A percentile compares a stretch with the other conserved stretches of the same genome.
These are phyloP conservation scores for Phialophora verrucosa DNA, from an alignment of 2,329 filamentous ascomycete species.

Conservation along the genomic window DNA sequence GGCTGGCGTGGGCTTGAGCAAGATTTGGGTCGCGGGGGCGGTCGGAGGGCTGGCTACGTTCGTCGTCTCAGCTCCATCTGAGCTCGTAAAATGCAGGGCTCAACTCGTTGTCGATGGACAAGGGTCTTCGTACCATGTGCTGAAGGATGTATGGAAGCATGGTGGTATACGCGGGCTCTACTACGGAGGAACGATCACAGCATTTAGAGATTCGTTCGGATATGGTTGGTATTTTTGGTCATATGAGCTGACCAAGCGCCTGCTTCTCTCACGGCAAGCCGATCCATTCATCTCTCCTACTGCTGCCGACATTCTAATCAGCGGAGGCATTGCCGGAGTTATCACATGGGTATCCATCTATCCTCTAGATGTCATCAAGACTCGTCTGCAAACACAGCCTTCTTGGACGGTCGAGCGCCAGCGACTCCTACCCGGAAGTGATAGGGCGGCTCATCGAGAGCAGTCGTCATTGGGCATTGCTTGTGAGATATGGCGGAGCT, in stretches of 20 bases:
- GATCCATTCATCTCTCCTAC: slow-evolving; percentile 47
- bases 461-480: slow-evolving; percentile 68
- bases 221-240: slow-evolving; percentile 99
- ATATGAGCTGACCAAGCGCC: slow-evolving; percentile 76
- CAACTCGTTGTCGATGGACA: slow-evolving; percentile 64
- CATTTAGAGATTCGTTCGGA: slow-evolving; percentile 82
- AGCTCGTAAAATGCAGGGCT: slow-evolving; percentile 86
- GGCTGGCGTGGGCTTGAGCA: slow-evolving; percentile 60
- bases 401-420: slow-evolving; percentile 37
- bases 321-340: slow-evolving; percentile 85
- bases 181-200: slow-evolving; percentile 79
- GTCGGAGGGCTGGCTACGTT: slow-evolving; percentile 83
- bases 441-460: slow-evolving; percentile 37
- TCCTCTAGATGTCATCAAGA: slow-evolving; percentile 91
- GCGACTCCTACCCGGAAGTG: slow-evolving; percentile 36
- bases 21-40: slow-evolving; percentile 80
- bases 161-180: slow-evolving; percentile 75
- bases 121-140: slow-evolving; percentile 68
- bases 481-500: slow-evolving; percentile 67
- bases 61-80: slow-evolving; percentile 83
- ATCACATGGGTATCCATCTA: slow-evolving; percentile 90
- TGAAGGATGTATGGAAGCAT: slow-evolving; percentile 63
- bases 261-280: slow-evolving; percentile 52
- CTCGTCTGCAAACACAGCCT: slow-evolving; percentile 79
- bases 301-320: slow-evolving; percentile 71